Base-by-base conservation (phyloP, 2,329 filamentous ascomycete species). In the Pseudopithomyces chartarum region DNA sequence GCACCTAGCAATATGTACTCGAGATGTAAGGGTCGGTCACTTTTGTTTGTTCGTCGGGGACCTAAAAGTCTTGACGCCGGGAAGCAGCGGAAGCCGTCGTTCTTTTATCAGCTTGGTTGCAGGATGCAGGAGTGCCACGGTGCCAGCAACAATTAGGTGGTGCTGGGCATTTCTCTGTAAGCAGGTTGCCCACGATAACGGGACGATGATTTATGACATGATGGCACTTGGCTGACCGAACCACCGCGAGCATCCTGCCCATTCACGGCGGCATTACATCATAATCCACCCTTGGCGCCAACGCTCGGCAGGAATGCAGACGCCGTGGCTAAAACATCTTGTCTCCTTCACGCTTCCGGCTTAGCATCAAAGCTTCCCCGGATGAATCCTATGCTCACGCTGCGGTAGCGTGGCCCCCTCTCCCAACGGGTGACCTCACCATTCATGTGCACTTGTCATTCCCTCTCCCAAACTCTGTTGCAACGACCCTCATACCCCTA, bases 401-500 rank as follows among this genome's bases (percentile, higher is more conserved):
- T 7, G 2, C 7, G 22, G 20, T 29, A 47, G 32, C 17, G 40
- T 38, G 51, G n/a, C 42, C 57, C 54, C 52, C 46, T 29, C 26
- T 29, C n/a, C n/a, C n/a, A 23, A 47, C 17, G 54, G 62, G 58
- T 64, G 60, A 68, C 69, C 61, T 67, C 65, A 65, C 62, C 56
- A 38, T 17, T 23, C 13, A 15, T 23, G 2, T 20, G 11, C 42
- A 7, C 10, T 2, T 29, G 26, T 36, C 44, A 7, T 23, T 43
- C 42, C n/a, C 38, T 34, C 55, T n/a, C n/a, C n/a, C n/a, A n/a
- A n/a, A n/a, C n/a, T n/a, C n/a, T 46, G 56, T 43, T 54, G 12
- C 29, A 8, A 8, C 43, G 13, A 42, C 3, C 46, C 26, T 32
- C 40, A 33, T 19, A 57, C 47, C 29, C 54, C 36, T 15, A 26